Conservation (phyloP, 805 yeast genomes). For the Kodamaea fukazawae region DNA sequence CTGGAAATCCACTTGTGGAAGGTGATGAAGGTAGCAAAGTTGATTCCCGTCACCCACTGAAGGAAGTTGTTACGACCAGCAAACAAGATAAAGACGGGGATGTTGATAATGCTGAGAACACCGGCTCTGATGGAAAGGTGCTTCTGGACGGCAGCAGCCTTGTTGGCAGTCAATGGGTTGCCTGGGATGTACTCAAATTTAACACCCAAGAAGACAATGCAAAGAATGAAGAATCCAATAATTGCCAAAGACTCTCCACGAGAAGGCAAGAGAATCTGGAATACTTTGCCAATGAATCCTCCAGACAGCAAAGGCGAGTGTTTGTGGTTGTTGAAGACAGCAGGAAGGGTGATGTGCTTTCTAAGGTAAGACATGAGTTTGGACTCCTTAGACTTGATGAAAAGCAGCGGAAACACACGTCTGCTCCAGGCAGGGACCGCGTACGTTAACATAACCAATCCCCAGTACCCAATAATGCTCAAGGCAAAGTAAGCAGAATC, state of each 20-base stretch:
- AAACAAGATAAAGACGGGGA: conserved; percentile 54
- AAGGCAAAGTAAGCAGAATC: not conserved
- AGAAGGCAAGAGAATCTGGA: conserved; percentile 9
- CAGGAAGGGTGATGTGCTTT: conserved; percentile 18
- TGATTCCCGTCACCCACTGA: conserved; percentile 58
- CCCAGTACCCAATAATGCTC: conserved; percentile 18
- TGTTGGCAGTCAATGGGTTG: conserved; percentile 36
- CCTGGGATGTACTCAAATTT: conserved; percentile 24
- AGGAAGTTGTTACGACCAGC: conserved; percentile 64
- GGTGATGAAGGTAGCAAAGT: conserved; percentile 40
- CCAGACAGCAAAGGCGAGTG: conserved; percentile 5
- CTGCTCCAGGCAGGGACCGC: conserved; percentile 13
- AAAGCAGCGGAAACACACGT: conserved; percentile 30
- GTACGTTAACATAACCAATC: conserved; percentile 11
- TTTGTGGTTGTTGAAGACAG: conserved; percentile 13
- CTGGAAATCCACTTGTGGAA: conserved; percentile 46
- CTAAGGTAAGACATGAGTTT: not conserved
- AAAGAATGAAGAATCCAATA: conserved; percentile 31
- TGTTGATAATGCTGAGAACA: conserved; percentile 39
- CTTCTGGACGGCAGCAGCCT: conserved; percentile 30
- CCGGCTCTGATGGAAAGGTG: conserved; percentile 29
- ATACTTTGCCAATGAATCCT: not conserved
- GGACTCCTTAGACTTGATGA: conserved; percentile 6
- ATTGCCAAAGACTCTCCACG: conserved; percentile 8
- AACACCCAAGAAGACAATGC: conserved; percentile 22